Base-by-base conservation (phyloP, 257 asterid species). In the Solanum corneliomulleri region DNA sequence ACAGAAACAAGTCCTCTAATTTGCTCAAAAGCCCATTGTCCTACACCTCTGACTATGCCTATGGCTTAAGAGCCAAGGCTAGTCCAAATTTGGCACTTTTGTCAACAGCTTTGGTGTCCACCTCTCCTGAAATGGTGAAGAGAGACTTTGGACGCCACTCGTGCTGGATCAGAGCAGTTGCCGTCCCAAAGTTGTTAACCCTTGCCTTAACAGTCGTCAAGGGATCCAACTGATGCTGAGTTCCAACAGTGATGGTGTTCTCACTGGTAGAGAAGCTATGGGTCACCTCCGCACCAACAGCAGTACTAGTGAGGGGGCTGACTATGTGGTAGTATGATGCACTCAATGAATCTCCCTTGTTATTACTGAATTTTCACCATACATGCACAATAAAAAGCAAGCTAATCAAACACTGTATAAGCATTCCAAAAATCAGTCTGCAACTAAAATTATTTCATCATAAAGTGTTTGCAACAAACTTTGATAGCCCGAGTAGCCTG, bases 131-230 rank as follows among this genome's bases (percentile, higher is more conserved):
- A 52, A 81, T 81, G 45, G 31, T 81, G 27, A 78, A 78, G 29
- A 78, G 84, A 14, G 84, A 78, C 84, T 78, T 78, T 45, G 84
- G 84, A 78, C 85, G 85, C 85, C 85, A 81, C 69, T 81, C 85
- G 52, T 81, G 69, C 25, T 81, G 69, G 69, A 49, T 81, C 45
- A 81, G 69, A 31, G 85, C 85, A 81, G 42, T 81, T 47, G 85
- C 69, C 42, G n/a, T 29, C 45, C 85, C 69, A 49, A 29, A 52
- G 45, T 31, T 81, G 31, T 81, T 81, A 49, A 81, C 85, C 20
- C 85, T 81, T 81, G 85, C 69, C 45, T 49, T 81, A 41, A 81
- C 85, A 81, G 85, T 81, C 7, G 85, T 49, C 69, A 81, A 49
- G 58, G 85, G 85, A 31, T 81, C 85, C 85, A 81, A 81, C 9